These are phyloP conservation scores for Apiospora saccharicola DNA, from an alignment of 2,329 filamentous ascomycete species.

Conservation along the genomic window DNA sequence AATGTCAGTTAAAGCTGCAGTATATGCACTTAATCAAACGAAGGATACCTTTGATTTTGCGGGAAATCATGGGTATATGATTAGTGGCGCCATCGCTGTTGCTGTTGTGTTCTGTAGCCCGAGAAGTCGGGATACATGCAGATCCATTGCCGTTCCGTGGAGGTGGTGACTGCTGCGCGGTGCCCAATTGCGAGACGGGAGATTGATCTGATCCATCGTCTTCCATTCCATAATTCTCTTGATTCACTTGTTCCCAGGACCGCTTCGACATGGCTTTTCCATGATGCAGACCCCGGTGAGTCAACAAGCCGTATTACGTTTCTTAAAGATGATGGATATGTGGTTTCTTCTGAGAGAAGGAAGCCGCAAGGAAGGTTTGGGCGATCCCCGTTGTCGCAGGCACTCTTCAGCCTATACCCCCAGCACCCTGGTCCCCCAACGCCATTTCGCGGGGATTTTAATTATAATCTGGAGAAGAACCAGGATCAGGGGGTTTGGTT, in stretches of 20 bases:
- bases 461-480: background rate
- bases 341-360: background rate
- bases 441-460: background rate
- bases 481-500: background rate
- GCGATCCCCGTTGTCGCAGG: constrained; percentile 2
- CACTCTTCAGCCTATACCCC: background rate
- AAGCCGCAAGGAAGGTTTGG: background rate
- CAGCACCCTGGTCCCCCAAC: background rate
- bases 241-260: constrained; percentile 28
- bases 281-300: background rate
- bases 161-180: background rate
- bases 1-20: background rate
- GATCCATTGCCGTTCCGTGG: background rate
- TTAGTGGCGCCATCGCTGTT: constrained; percentile 8
- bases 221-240: background rate
- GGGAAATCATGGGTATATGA: constrained; percentile 30
- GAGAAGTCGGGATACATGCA: background rate
- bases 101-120: background rate
- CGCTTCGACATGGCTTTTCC: constrained; percentile 27
- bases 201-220: background rate
- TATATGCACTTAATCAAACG: background rate
- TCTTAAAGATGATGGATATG: background rate
- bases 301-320: background rate
- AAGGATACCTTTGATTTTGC: constrained; percentile 27
- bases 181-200: constrained; percentile 10